Evolutionary conservation across 108 stramenopile species (phyloP), one percentile per base, ranked within the genome.

Genomic region (Pseudonitzschia pungens): DNA sequence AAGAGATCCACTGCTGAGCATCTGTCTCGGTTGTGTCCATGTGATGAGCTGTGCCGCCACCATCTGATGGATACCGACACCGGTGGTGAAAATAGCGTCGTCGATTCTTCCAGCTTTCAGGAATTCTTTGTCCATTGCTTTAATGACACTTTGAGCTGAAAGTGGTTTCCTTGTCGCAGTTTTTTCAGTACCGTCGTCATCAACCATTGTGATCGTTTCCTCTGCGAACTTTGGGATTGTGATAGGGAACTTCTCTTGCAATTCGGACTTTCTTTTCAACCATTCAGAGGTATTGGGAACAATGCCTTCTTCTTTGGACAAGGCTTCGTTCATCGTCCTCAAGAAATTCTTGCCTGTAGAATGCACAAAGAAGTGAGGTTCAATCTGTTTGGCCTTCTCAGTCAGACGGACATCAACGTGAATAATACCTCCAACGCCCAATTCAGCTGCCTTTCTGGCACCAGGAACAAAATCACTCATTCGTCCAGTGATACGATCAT

Each of bases 31-130:
- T 72, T 96, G 79, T 29, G 92, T 96, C 93, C 96, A 96, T 31
- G 93, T 96, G 70, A 96, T 89, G 45, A 93, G 84, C 88, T 96
- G 96, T 7, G 96, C 96, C 9, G 96, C 88, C 41, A 90, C 89
- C 96, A 96, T 96, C 81, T 96, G 96, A 69, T 96, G 96, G 72
- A 92, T 92, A 12, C 96, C 96, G 60, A 92, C 95, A 59, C 92
- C 93, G 10, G 96, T 94, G 6, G 93, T 77, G 70, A 92, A 96
- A 36, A 96, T 89, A 57, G 82, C 71, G 42, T 92, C 78, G 52
- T 92, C 89, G 68, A 93, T 91, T 56, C 83, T 79, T 24, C 81
- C 91, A 33, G 88, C 87, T 6, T 73, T 73, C 44, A 92, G 68
- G 75, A 96, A 70, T 75, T 89, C 89, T 70, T 81, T 73, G 70